Evolutionary conservation across 768 basidiomycete species (phyloP), one percentile per base, ranked within the genome.

Genomic region (Lactarius sanguifluus): DNA sequence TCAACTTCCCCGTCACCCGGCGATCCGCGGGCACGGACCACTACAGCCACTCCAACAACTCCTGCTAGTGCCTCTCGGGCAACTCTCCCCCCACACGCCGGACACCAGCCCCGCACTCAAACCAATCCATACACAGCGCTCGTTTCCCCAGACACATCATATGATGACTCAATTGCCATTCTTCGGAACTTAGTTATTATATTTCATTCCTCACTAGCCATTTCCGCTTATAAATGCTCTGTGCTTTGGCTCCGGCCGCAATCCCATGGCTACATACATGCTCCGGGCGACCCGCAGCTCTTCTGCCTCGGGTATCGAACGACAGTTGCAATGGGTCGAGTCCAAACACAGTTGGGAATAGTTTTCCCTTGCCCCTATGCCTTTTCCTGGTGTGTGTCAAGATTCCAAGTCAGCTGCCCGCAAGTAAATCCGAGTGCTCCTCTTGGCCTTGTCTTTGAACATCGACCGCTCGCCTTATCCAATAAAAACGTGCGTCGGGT

Each of bases 71-170:
- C 32, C 60, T 20, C 56, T 58, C 9, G 10, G 65, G 65, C n/a
- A 66, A 30, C 1, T 67, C 20, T 18, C 20, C 28, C 47, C 62
- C 66, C 32, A 20, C 41, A 57, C 41, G 0, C 6, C 6, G 65
- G 65, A 56, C 41, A 56, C 30, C 40, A 23, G 20, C 47, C 62
- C 61, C 47, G 56, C 61, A 47, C 41, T 59, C n/a, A 15, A 52
- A 52, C 47, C 47, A 36, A 56, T 32, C 3, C 57, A 18, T 57
- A 32, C 9, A 34, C 47, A 25, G 59, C 65, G 56, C 56, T 45
- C 57, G 20, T 67, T 52, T 64, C 66, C 54, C 66, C 66, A 58
- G 32, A 47, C 43, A 25, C 50, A 67, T 67, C 66, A 67, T 40
- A 64, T 67, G 66, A 67, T 58, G 43, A 30, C 28, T 28, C 65